Evolutionary conservation across 495 filamentous ascomycete genomes (phyloP), one percentile per base, ranked within the genome.

Genomic region (Aspergillus indologenus): DNA sequence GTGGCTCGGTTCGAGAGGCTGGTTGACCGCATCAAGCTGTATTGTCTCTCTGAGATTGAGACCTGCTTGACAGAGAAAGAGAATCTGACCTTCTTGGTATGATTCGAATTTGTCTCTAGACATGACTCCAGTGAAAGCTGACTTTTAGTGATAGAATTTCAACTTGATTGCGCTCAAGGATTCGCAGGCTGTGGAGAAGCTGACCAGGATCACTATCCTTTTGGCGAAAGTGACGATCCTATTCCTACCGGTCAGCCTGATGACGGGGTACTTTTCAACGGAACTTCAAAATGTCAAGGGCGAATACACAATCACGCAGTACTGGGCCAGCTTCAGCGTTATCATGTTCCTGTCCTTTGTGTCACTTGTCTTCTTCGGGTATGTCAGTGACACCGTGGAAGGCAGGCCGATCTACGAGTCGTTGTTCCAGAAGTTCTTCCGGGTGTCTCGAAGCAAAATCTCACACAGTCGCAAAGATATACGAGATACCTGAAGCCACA

Each of bases 121-220:
- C 9, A 20, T 18, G 19, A 42, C 5, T 42, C 26, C 0, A 45
- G n/a, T 17, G 15, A 6, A 40, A n/a, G 54, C 67, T 73, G 47
- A 73, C 50, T 44, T 17, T 48, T 40, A 2, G 46, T 20, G 2
- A 43, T 49, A 91, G 88, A 91, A 91, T 70, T 95, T 94, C 81
- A 93, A 92, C 73, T 80, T 96, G 63, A 91, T 90, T 55, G 87
- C 90, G 14, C 85, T 93, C 65, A 90, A 90, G 65, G 88, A 96
- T 73, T 90, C 89, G 3, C 81, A 87, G 56, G 84, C 86, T 2
- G 88, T 92, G 7, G 90, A 92, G 52, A 82, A 86, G 26, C 79
- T 96, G 21, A 92, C 90, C 0, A 79, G 89, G 26, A 86, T 90
- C 59, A 91, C 91, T 0, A 90, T 91, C 43, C 74, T 94, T n/a